Evolutionary conservation across 108 stramenopile species (phyloP), one percentile per base, ranked within the genome.

Genomic region (Chaetoceros muelleri): DNA sequence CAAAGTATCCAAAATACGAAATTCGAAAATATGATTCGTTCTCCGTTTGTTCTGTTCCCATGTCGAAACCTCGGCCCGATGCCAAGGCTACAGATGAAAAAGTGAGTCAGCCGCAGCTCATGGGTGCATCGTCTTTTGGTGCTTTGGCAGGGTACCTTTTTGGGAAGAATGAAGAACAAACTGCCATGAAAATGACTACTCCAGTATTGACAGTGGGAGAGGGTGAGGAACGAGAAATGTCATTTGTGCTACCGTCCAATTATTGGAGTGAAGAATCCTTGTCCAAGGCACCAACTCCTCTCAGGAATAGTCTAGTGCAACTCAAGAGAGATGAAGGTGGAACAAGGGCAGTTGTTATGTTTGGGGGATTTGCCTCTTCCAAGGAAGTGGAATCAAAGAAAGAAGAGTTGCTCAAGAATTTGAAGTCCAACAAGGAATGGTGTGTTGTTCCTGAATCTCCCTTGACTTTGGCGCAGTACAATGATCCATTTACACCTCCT

Each of bases 401-500:
- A 40, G 64, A 64, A 24, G 49, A 87, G 58, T 67, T 94, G 46
- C 24, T 66, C 19, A 54, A 67, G 1, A 56, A 65, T 40, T 20
- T 95, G 48, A 48, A 61, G 27, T 49, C 30, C 13, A 75, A 75
- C 30, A 53, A 68, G 24, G 57, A 67, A 3, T 73, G 76, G 72
- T 21, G 34, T 30, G 53, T 61, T 5, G 61, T 40, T 1, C 28
- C 59, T 19, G 66, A 64, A 1, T 48, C 24, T 16, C 44, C 64
- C 10, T 67, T 74, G 7, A 67, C 69, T 3, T 51, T 84, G 16
- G 82, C 93, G 2, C 93, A 94, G 61, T 97, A 97, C 73, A 97
- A 97, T 56, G 94, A 95, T 57, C 96, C 96, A 2, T 97, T 95
- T 60, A 95, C 96, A 0, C 82, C 87, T 1, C 94, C 94, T 7